A percentile compares a stretch with the other conserved stretches of the same genome.
Evolutionary conservation across 2,329 filamentous ascomycete species (phyloP).

Genomic region (Stylonectria norvegica): DNA sequence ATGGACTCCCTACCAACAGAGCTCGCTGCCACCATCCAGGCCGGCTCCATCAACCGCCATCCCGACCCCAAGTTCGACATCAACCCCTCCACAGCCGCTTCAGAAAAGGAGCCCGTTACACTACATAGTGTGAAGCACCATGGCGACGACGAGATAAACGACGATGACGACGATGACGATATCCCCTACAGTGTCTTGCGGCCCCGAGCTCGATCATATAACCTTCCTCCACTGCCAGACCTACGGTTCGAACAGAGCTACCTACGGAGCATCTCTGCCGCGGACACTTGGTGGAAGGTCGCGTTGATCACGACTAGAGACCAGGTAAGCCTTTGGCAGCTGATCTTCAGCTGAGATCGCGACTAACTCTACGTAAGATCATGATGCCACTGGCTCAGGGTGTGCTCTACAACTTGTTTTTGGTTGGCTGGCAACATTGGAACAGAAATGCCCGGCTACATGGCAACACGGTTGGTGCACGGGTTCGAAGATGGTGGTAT

Average conservation of each 20-base stretch:
- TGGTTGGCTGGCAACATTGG: constrained; percentile 88
- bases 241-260: constrained; percentile 98
- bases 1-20: constrained; percentile 62
- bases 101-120: constrained; percentile 43
- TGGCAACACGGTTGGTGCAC: constrained; percentile 73
- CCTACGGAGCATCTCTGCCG: constrained; percentile 78
- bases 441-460: constrained; percentile 75
- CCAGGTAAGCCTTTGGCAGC: constrained; percentile 58
- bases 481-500: constrained; percentile 90
- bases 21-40: constrained; percentile 76
- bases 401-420: constrained; percentile 78
- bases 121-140: constrained; percentile 19
- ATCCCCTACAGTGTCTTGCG: constrained; percentile 65
- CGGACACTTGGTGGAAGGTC: constrained; percentile 76
- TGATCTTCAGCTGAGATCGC: background rate
- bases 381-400: constrained; percentile 86
- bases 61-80: constrained; percentile 73
- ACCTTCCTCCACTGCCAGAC: constrained; percentile 71
- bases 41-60: constrained; percentile 68
- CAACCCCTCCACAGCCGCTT: constrained; percentile 75
- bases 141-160: constrained; percentile 33
- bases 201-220: constrained; percentile 44
- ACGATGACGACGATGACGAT: constrained; percentile 51
- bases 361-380: constrained; percentile 51
- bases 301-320: constrained; percentile 82